Evolutionary conservation across 2,329 filamentous ascomycete genomes (phyloP).

Genomic region (Aspergillus sp.): DNA sequence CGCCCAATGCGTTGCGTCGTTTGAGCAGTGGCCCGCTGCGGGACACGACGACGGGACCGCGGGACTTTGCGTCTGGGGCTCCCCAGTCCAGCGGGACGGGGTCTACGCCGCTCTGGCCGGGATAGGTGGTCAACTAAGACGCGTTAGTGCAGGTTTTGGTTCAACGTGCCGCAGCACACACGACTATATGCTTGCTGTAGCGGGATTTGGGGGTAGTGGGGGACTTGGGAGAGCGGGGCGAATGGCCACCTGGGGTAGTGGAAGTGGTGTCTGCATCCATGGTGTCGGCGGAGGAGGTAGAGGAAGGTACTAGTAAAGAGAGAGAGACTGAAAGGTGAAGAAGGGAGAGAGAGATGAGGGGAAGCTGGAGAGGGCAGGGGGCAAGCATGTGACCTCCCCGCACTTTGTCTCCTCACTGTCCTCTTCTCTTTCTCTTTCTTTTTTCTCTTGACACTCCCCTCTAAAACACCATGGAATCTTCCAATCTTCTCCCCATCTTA

Average conservation of each 20-base stretch:
- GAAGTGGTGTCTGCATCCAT: conserved; percentile 2
- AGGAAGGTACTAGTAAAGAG: background rate
- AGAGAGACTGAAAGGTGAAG: too few relatives aligned
- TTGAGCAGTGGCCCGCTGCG: conserved; percentile 22
- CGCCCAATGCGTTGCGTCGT: conserved; percentile 49
- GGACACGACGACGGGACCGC: conserved; percentile 81
- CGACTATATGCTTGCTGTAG: conserved; percentile 28
- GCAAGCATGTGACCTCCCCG: too few relatives aligned
- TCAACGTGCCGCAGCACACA: conserved; percentile 8
- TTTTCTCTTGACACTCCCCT: too few relatives aligned
- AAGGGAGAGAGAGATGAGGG: background rate
- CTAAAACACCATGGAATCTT: too few relatives aligned
- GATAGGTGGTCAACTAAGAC: conserved; percentile 63
- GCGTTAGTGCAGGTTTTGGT: conserved; percentile 6
- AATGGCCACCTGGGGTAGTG: background rate
- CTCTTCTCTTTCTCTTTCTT: too few relatives aligned
- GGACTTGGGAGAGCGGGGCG: conserved; percentile 6
- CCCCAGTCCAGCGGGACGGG: conserved; percentile 88
- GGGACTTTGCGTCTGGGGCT: conserved; percentile 58
- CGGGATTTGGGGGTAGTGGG: conserved; percentile 14
- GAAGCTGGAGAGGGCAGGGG: background rate
- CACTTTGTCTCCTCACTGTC: too few relatives aligned
- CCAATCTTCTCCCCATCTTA: too few relatives aligned
- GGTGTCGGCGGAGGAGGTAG: conserved; percentile 3
- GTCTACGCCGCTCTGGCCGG: conserved; percentile 86